Conservation (phyloP, 208 protist genomes). For the Crithidia acanthocephali region DNA sequence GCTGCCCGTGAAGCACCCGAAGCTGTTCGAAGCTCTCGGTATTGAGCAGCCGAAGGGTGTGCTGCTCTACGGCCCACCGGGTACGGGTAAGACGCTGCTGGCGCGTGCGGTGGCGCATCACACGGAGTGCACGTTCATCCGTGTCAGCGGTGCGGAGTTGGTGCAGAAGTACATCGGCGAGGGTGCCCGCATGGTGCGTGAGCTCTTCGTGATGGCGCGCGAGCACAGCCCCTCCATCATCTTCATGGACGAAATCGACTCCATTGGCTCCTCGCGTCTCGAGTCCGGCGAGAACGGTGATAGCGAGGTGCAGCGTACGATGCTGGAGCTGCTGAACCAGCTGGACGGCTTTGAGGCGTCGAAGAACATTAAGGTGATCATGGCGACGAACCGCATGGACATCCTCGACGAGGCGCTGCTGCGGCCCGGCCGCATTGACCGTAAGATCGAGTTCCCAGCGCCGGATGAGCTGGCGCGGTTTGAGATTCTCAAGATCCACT, state of each 20-base stretch:
- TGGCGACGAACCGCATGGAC: conserved; percentile 99
- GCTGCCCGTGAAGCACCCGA: conserved; percentile 96
- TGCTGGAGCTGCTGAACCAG: conserved; percentile 99
- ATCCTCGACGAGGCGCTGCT: conserved; percentile 99
- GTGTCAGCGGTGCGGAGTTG: conserved; percentile 99
- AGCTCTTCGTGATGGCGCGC: conserved; percentile 99
- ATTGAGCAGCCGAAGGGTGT: conserved; percentile 99
- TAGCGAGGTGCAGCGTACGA: conserved; percentile 99
- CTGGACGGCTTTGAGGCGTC: conserved; percentile 99
- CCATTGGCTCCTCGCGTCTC: conserved; percentile 96
- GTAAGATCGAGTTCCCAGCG: conserved; percentile 99
- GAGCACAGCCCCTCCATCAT: conserved; percentile 99
- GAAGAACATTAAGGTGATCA: conserved; percentile 99
- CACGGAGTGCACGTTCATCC: conserved; percentile 98
- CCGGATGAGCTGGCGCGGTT: conserved; percentile 93
- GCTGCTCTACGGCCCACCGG: conserved; percentile 98
- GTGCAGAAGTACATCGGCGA: conserved; percentile 99
- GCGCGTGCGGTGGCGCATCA: conserved; percentile 99
- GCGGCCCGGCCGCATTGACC: conserved; percentile 99
- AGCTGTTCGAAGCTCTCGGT: conserved; percentile 99
- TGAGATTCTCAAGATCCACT: conserved; percentile 99
- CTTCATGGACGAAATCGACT: conserved; percentile 99
- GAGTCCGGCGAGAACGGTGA: conserved; percentile 93
- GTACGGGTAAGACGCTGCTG: conserved; percentile 98
- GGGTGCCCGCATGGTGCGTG: conserved; percentile 99